A percentile compares a stretch with the other conserved stretches of the same genome.
phyloP scores from a whole-genome alignment of 148 eudicot genomes.

The Oxyria digyna region DNA sequence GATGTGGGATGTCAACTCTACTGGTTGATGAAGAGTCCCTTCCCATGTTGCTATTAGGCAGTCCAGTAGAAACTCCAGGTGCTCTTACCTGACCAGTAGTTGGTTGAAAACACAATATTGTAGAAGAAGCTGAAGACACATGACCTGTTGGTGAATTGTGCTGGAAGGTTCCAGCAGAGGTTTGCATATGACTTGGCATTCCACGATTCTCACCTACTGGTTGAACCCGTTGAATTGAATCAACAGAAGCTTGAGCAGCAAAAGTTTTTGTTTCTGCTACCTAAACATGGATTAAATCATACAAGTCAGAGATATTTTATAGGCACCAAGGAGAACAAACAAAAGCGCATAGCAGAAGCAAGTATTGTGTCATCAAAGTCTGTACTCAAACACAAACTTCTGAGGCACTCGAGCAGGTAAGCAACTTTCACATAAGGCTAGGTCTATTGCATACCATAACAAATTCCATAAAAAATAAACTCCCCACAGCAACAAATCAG shows the following conservation, averaged over 20 bases:
- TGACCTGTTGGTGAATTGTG: constrained; percentile 27
- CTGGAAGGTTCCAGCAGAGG: constrained; percentile 37
- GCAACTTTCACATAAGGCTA: too few relatives aligned
- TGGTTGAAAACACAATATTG: constrained; percentile 45
- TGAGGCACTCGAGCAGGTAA: background rate
- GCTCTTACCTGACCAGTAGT: constrained; percentile 39
- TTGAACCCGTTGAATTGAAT: constrained; percentile 41
- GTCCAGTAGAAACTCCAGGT: constrained; percentile 25
- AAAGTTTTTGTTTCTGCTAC: constrained; percentile 64
- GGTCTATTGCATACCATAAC: background rate
- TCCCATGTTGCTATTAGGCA: constrained; percentile 30
- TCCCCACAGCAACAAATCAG: background rate
- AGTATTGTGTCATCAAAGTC: background rate
- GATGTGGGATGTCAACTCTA: constrained; percentile 41
- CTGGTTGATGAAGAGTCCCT: constrained; percentile 32
- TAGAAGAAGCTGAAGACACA: constrained; percentile 35
- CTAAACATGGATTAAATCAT: constrained; percentile 15
- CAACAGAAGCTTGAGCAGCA: constrained; percentile 32
- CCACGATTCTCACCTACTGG: constrained; percentile 35
- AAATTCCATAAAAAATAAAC: background rate
- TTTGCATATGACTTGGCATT: constrained; percentile 24
- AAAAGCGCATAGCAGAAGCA: background rate
- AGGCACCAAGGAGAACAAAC: background rate
- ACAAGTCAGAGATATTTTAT: background rate
- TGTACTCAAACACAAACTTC: background rate